Evolutionary conservation across 1,284 basidiomycete species (phyloP).

Genomic region (Pterulicium gracile): DNA sequence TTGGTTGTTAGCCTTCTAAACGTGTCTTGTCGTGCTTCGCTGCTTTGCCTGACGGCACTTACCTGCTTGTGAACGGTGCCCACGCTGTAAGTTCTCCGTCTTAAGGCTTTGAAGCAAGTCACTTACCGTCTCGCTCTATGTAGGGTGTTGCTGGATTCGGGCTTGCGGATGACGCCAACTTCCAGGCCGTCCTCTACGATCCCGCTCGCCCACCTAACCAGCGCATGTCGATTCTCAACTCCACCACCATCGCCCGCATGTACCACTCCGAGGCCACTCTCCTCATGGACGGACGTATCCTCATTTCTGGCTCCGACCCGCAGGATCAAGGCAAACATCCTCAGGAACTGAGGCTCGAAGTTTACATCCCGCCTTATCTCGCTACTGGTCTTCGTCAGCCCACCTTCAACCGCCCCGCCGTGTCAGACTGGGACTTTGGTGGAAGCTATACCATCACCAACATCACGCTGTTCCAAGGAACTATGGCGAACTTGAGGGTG

Average conservation of each 20-base stretch:
- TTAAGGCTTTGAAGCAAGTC: slow-evolving; percentile 10
- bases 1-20: slow-evolving; percentile 44
- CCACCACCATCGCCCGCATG: slow-evolving; percentile 68
- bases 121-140: slow-evolving; percentile 13
- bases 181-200: slow-evolving; percentile 57
- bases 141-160: slow-evolving; percentile 69
- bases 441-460: slow-evolving; percentile 36
- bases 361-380: slow-evolving; percentile 67
- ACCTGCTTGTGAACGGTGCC: slow-evolving; percentile 63
- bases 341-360: slow-evolving; percentile 69
- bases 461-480: slow-evolving; percentile 46
- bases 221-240: slow-evolving; percentile 54
- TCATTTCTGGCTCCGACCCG: slow-evolving; percentile 68
- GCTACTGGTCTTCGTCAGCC: slow-evolving; percentile 46
- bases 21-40: slow-evolving; percentile 70
- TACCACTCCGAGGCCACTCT: slow-evolving; percentile 73
- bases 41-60: slow-evolving; percentile 62
- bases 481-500: slow-evolving; percentile 41
- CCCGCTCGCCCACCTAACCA: slow-evolving; percentile 46
- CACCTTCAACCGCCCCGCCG: slow-evolving; percentile 39
- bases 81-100: slow-evolving; percentile 4
- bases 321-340: slow-evolving; percentile 39
- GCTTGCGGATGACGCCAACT: slow-evolving; percentile 52
- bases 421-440: slow-evolving; percentile 52
- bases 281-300: slow-evolving; percentile 56